Evolutionary conservation across 2,329 filamentous ascomycete species (phyloP).

Genomic region (Exophiala sideris): DNA sequence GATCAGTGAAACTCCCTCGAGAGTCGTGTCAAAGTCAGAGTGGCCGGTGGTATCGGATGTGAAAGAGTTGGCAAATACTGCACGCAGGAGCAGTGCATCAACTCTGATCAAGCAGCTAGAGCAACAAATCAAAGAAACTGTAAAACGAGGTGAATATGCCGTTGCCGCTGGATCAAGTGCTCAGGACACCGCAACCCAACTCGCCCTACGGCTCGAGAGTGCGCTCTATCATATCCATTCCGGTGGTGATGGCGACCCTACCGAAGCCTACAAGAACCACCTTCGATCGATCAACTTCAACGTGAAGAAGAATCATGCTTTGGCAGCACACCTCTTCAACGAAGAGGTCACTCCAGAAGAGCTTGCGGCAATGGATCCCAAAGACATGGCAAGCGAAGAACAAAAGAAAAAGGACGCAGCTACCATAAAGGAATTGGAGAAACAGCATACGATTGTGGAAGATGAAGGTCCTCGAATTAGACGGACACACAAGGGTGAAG

Average conservation of each 20-base stretch:
- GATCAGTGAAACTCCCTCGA: constrained; percentile 32
- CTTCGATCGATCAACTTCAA: constrained; percentile 78
- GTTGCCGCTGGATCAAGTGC: constrained; percentile 62
- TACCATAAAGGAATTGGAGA: constrained; percentile 56
- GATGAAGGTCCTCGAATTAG: constrained; percentile 74
- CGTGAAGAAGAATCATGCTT: constrained; percentile 78
- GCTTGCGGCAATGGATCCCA: constrained; percentile 81
- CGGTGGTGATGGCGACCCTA: constrained; percentile 50
- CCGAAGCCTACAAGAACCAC: constrained; percentile 58
- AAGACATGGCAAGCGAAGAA: constrained; percentile 90
- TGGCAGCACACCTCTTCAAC: constrained; percentile 72
- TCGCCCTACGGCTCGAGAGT: constrained; percentile 78
- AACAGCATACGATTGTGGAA: constrained; percentile 68
- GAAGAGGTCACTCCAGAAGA: constrained; percentile 68
- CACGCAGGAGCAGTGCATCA: constrained; percentile 66
- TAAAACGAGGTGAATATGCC: constrained; percentile 62
- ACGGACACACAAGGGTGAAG: constrained; percentile 92
- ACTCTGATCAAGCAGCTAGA: constrained; percentile 68
- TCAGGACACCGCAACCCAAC: constrained; percentile 63
- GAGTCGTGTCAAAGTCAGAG: constrained; percentile 33
- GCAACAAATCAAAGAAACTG: constrained; percentile 62
- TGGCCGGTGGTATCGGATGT: constrained; percentile 36
- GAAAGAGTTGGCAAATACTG: constrained; percentile 56
- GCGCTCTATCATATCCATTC: constrained; percentile 55
- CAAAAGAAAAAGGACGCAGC: constrained; percentile 63